A percentile compares a stretch with the other conserved stretches of the same genome.
These are phyloP conservation scores for Russula virescens DNA, from an alignment of 768 basidiomycete genomes.

Conservation along the genomic window DNA sequence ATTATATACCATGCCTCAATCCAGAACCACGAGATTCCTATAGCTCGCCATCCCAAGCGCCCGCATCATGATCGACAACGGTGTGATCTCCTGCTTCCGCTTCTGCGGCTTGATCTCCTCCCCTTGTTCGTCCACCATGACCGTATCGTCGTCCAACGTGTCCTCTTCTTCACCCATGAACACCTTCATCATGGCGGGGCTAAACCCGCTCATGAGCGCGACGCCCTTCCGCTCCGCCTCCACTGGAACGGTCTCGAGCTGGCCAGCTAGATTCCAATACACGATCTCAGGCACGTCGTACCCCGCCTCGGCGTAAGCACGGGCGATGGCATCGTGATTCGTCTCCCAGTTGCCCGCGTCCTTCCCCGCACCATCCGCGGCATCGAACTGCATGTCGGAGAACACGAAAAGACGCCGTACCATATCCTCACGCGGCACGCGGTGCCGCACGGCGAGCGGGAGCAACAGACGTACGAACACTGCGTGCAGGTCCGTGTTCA, in stretches of 20 bases:
- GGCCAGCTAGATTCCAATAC: conserved; percentile 55
- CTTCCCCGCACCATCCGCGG: conserved; percentile 1
- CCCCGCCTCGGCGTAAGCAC: conserved; percentile 52
- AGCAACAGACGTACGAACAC: conserved; percentile 60
- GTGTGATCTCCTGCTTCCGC: conserved; percentile 34
- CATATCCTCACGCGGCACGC: conserved; percentile 63
- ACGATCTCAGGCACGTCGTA: conserved; percentile 71
- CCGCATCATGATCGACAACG: conserved; percentile 33
- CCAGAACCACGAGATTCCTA: conserved; percentile 51
- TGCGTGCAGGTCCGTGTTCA: conserved; percentile 58
- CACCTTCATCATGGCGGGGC: conserved; percentile 61
- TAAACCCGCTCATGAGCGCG: conserved; percentile 65
- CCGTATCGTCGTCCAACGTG: conserved; percentile 26
- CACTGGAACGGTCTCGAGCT: conserved; percentile 40
- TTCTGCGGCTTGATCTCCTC: conserved; percentile 29
- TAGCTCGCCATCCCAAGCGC: conserved; percentile 45
- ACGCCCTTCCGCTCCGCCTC: conserved; percentile 52
- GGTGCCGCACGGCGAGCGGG: conserved; percentile 50
- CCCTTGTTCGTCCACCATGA: conserved; percentile 34
- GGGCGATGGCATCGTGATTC: conserved; percentile 51
- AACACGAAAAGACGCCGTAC: conserved; percentile 72
- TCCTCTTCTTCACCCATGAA: conserved; percentile 53
- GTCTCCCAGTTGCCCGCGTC: conserved; percentile 46
- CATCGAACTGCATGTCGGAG: conserved; percentile 75
- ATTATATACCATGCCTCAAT: conserved; percentile 40